A percentile compares a stretch with the other conserved stretches of the same genome.
Evolutionary conservation across 2,329 filamentous ascomycete species (phyloP).

Genomic region (Grosmannia serpens): DNA sequence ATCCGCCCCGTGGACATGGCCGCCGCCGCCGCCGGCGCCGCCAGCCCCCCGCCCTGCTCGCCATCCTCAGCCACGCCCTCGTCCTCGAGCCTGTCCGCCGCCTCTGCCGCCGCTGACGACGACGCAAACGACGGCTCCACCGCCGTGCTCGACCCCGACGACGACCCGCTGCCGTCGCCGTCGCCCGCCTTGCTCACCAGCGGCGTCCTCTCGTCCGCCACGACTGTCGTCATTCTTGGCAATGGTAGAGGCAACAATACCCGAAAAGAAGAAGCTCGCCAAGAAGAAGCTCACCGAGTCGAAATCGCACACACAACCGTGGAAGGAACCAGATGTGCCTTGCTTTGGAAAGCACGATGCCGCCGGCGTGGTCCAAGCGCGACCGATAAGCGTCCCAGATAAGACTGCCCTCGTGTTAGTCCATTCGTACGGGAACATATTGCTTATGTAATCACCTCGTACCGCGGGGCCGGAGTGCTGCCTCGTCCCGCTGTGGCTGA

Average conservation of each 20-base stretch:
- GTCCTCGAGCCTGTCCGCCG: slow-evolving; percentile 2
- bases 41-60: neutral
- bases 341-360: no score
- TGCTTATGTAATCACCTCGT: no score
- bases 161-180: neutral
- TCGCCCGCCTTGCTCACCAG: neutral
- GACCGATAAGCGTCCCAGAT: no score
- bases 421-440: no score
- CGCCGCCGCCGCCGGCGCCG: slow-evolving; percentile 31
- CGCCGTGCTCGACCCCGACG: neutral
- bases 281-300: no score
- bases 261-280: neutral
- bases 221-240: neutral
- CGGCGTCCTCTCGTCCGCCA: slow-evolving; percentile 2
- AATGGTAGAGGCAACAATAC: neutral
- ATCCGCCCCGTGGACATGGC: slow-evolving; percentile 37
- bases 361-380: no score
- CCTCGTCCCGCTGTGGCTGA: neutral
- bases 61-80: neutral
- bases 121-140: neutral
- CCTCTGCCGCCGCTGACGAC: no score
- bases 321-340: no score
- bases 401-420: no score
- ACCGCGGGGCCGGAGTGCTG: no score
- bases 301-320: no score